Base-by-base conservation (phyloP, 2,329 filamentous ascomycete genomes). In the Aspergillus ochraceus region DNA sequence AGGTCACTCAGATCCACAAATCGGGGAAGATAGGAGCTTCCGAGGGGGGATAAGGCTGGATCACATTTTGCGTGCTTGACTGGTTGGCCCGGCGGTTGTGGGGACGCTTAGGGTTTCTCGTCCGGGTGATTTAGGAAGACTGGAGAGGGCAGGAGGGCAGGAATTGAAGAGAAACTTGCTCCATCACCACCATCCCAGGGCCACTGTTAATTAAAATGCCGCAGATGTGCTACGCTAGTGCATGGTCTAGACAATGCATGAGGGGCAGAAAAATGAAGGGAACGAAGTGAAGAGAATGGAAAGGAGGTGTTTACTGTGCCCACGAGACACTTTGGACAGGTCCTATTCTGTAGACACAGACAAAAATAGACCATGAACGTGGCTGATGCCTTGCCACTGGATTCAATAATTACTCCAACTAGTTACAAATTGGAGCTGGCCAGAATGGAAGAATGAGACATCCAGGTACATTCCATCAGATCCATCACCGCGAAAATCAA, bases 121-220 rank as follows among this genome's bases (percentile, higher is more conserved):
- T 60, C n/a, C 60, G 60, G 60, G 57, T 57, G 60, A 61, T 60
- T 61, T 61, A 61, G 60, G 60, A 61, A 61, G 60, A 45, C 32
- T 29, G 8, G 8, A 29, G 26, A 29, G 26, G 26, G 49, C 57
- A 49, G 52, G 19, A 49, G 14, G 22, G 10, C 17, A 36, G 24
- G 22, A 52, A 52, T 17, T 46, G 26, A 47, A 45, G 26, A 29
- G 52, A 55, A 59, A 51, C 24, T 53, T 26, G 55, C 30, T 20
- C 19, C 22, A 22, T 10, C 22, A 19, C 22, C 19, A 47, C 22
- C 19, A 47, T 12, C 9, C 19, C 8, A 47, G 22, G 29, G 39
- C 39, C 29, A 59, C 50, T 22, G 51, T 24, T 52, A 57, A 59
- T 45, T 24, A 54, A 60, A 60, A 60, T 60, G 49, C 58, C 58